Percentiles rank a stretch among this genome's conserved stretches.
These are phyloP conservation scores for Phellopilus nigrolimitatus DNA, from an alignment of 1,284 basidiomycete genomes.

Conservation along the genomic window DNA sequence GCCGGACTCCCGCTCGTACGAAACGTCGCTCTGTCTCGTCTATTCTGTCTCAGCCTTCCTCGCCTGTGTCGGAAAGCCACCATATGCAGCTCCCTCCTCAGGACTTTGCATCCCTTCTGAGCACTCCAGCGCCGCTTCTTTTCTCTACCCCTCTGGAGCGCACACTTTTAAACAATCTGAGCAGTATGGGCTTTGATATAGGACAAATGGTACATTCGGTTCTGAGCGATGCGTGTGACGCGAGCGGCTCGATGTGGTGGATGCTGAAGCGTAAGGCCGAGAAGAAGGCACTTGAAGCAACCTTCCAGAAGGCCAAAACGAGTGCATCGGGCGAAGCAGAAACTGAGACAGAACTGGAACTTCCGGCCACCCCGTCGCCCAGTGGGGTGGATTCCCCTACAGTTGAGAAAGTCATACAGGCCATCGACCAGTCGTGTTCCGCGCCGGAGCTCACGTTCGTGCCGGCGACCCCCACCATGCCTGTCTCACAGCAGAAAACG, in stretches of 20 bases:
- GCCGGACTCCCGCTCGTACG: constrained; percentile 88
- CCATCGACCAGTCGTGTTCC: constrained; percentile 25
- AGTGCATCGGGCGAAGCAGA: constrained; percentile 25
- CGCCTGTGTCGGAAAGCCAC: constrained; percentile 46
- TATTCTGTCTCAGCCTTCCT: constrained; percentile 57
- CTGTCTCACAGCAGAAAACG: constrained; percentile 27
- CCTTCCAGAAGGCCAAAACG: constrained; percentile 24
- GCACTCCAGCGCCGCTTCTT: constrained; percentile 67
- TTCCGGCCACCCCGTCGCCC: not conserved
- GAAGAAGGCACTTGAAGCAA: constrained; percentile 50
- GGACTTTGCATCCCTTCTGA: constrained; percentile 72
- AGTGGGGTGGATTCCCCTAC: constrained; percentile 12
- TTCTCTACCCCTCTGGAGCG: constrained; percentile 85
- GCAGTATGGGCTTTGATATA: constrained; percentile 82
- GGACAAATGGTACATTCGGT: constrained; percentile 95
- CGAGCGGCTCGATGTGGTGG: constrained; percentile 94
- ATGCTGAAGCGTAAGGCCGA: constrained; percentile 81
- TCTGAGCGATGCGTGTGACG: constrained; percentile 87
- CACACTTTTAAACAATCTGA: constrained; percentile 73
- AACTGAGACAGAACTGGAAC: constrained; percentile 22
- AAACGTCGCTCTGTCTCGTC: constrained; percentile 93
- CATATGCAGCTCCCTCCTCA: constrained; percentile 41
- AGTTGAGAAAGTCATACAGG: constrained; percentile 27
- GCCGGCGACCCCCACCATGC: constrained; percentile 65
- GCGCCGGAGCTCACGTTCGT: constrained; percentile 63